Evolutionary conservation across 2,329 filamentous ascomycete species (phyloP), one percentile per base, ranked within the genome.

Genomic region (Aspergillus puulaauensis): DNA sequence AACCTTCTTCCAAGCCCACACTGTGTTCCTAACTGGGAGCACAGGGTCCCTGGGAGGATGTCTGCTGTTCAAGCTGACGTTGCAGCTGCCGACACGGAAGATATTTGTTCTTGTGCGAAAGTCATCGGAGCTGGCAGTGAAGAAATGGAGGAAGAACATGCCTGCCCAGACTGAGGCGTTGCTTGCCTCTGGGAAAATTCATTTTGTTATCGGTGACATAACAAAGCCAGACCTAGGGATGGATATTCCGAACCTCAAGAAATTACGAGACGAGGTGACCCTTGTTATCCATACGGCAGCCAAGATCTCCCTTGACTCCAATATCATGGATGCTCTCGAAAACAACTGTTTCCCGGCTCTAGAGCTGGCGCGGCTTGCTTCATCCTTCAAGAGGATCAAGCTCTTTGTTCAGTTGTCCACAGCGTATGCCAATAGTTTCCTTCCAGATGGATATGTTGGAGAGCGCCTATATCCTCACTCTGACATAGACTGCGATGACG

Each of bases 21-120:
- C 62, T 1, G 65, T 72, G 23, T 66, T 72, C 21, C 60, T 72
- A 11, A 72, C 70, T 0, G 70, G 70, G 21, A 65, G 66, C 19
- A 72, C 70, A 3, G 70, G 70, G 15, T 71, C 67, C 23, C 61
- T 70, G 12, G 71, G 71, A 12, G 70, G 70, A 24, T 71, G 69
- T 55, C 68, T 73, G 23, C 54, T 73, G 5, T 71, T 72, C 58
- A 73, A 73, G 39, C 40, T 73, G 39, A 64, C 70, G 11, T 40
- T 70, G 19, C 71, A 73, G 52, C 61, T 73, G 0, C 71, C 71
- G 12, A 71, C 69, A 1, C 64, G 60, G 27, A 72, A 65, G 35
- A 69, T 73, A 17, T 73, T 68, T 27, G 64, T 67, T 1, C 58
- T 73, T 6, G 63, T 70, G 19, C 67, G 71, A 2, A 64, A 63